Percentiles rank a stretch among this genome's conserved stretches.
These are phyloP conservation scores for Posidonia oceanica DNA, from an alignment of 116 monocot species.

Conservation along the genomic window DNA sequence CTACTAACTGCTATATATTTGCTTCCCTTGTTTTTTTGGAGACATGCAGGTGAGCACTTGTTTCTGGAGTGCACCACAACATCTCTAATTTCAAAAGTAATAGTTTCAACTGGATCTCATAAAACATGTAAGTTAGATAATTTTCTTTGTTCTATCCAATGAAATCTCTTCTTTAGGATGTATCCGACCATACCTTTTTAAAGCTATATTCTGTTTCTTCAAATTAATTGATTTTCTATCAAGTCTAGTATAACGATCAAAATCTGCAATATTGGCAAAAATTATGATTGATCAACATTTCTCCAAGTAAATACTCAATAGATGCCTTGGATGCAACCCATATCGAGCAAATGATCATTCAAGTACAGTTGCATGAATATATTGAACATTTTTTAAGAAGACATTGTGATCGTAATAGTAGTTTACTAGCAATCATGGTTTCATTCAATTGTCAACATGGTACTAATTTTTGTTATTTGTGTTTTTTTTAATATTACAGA, in stretches of 20 bases:
- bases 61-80: constrained; percentile 61
- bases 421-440: background rate
- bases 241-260: too few relatives aligned
- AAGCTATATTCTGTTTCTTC: background rate
- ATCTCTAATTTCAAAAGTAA: constrained; percentile 69
- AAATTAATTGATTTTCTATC: background rate
- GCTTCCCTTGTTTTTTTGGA: background rate
- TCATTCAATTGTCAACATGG: too few relatives aligned
- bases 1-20: background rate
- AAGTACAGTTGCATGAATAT: too few relatives aligned
- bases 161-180: background rate
- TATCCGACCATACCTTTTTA: background rate
- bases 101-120: constrained; percentile 47
- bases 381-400: too few relatives aligned
- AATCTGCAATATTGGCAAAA: too few relatives aligned
- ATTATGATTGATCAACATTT: too few relatives aligned
- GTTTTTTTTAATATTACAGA: background rate
- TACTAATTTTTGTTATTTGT: background rate
- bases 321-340: background rate
- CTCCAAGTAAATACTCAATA: too few relatives aligned
- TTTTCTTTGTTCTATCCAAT: background rate
- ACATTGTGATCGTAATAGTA: background rate
- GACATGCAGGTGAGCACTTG: constrained; percentile 58
- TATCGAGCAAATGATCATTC: background rate
- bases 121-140: constrained; percentile 67